Evolutionary conservation across 2,329 filamentous ascomycete species (phyloP), one percentile per base, ranked within the genome.

Genomic region (Pyricularia pennisetigena): DNA sequence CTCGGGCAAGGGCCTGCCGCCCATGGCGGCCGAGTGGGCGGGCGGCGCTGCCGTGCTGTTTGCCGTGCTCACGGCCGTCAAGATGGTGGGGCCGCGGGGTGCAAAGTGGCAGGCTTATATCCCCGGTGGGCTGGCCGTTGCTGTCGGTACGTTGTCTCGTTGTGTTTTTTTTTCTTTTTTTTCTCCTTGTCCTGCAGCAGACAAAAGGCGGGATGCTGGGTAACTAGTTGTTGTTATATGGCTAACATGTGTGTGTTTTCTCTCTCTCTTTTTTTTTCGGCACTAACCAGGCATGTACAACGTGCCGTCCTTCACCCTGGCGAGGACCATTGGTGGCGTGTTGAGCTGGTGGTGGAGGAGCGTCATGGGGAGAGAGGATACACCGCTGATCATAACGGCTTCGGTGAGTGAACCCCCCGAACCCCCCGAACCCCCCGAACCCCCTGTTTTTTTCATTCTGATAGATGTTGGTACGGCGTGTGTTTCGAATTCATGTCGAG

Each of bases 81-180:
- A 93, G 67, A 91, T 91, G 82, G 81, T 5, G 84, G 81, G 72
- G 78, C 80, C 70, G 4, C 66, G 49, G 49, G 63, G 12, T 12
- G 63, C 63, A 16, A 29, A 30, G 28, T 97, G 92, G 93, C 84
- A 91, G 73, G 81, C 87, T 1, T 91, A 87, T 76, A 83, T 99
- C 14, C 95, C 95, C 0, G 94, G 95, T 7, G 95, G 95, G 0
- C 97, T 99, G 74, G 94, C 95, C 2, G 94, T 99, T 24, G 95
- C 95, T 57, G 93, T 97, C 74, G 94, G 90, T 90, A 79, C 77
- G 85, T 81, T 24, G 61, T 61, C 12, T 23, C 49, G 6, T 66
- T 12, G 26, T 7, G 3, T 41, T 26, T 24, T 32, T 10, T 28
- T 26, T 41, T 24, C 12, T 3, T 14, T 5, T 28, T 9, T 35